A percentile compares a stretch with the other conserved stretches of the same genome.
Evolutionary conservation across 1,284 basidiomycete species (phyloP).

Genomic region (Trichosporon coremiiforme): DNA sequence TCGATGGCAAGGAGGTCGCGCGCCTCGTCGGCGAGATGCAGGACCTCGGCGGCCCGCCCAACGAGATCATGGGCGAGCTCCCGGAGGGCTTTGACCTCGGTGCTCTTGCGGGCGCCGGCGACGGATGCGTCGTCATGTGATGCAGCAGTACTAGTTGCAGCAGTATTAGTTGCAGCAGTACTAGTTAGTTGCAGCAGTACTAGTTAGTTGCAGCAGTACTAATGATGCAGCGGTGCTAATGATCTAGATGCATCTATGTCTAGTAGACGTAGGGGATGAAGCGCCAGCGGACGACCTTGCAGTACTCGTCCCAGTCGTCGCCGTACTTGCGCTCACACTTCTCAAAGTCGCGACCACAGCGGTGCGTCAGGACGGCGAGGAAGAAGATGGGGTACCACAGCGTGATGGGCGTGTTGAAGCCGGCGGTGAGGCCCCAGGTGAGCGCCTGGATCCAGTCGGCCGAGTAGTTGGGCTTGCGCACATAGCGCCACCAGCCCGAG

Average conservation of each 20-base stretch:
- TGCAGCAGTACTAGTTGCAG: too few relatives aligned
- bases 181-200: too few relatives aligned
- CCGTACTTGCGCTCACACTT: slow-evolving; percentile 92
- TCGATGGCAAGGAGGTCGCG: slow-evolving; percentile 57
- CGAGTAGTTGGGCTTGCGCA: slow-evolving; percentile 66
- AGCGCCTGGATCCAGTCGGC: slow-evolving; percentile 68
- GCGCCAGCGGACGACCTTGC: slow-evolving; percentile 77
- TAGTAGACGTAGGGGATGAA: slow-evolving; percentile 72
- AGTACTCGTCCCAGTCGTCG: slow-evolving; percentile 91
- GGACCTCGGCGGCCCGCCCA: slow-evolving; percentile 76
- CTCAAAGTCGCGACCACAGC: slow-evolving; percentile 88
- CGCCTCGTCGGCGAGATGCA: slow-evolving; percentile 51
- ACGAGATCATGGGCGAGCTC: slow-evolving; percentile 87
- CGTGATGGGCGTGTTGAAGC: slow-evolving; percentile 80
- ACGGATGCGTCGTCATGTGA: slow-evolving; percentile 8
- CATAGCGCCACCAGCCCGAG: slow-evolving; percentile 67
- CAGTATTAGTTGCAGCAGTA: too few relatives aligned
- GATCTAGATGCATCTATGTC: slow-evolving; percentile 4
- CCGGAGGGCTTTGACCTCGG: slow-evolving; percentile 66
- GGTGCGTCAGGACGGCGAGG: slow-evolving; percentile 82
- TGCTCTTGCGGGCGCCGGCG: background rate
- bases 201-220: too few relatives aligned
- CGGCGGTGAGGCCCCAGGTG: slow-evolving; percentile 86
- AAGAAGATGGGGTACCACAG: slow-evolving; percentile 96
- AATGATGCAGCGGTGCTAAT: background rate